Evolutionary conservation across 73 alveolate species (phyloP).

Genomic region (Stentor coeruleus): DNA sequence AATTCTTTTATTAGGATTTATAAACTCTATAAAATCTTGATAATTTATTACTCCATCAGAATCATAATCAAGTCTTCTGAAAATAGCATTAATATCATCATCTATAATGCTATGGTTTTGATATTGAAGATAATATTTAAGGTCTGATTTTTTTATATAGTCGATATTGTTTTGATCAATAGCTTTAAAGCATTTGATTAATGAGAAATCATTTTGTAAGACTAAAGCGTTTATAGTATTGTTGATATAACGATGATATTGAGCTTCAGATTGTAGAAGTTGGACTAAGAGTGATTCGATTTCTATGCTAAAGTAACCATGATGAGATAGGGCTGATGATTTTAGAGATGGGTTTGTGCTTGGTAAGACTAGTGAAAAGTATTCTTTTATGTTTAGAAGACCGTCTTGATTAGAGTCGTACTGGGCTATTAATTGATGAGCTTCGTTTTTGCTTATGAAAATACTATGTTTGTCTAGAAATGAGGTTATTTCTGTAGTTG

Average conservation of each 20-base stretch:
- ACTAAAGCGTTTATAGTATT: too few species aligned
- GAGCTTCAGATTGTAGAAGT: constrained; percentile 27
- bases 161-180: too few species aligned
- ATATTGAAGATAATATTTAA: too few species aligned
- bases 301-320: not conserved
- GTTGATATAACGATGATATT: constrained; percentile 42
- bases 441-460: not conserved
- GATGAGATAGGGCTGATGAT: not conserved
- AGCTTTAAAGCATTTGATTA: too few species aligned
- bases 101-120: too few species aligned
- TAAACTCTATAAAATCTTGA: too few species aligned
- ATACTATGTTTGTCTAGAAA: not conserved
- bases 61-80: too few species aligned
- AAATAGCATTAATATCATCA: too few species aligned
- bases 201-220: too few species aligned
- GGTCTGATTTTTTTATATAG: too few species aligned
- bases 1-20: too few species aligned
- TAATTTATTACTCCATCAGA: too few species aligned
- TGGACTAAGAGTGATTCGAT: constrained; percentile 24
- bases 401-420: constrained; percentile 9
- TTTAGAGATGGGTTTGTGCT: constrained; percentile 9
- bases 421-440: not conserved
- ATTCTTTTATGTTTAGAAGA: not conserved
- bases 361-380: not conserved
- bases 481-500: not conserved